phyloP scores from a whole-genome alignment of 164 flowering plant species.

The Buxus sempervirens region DNA sequence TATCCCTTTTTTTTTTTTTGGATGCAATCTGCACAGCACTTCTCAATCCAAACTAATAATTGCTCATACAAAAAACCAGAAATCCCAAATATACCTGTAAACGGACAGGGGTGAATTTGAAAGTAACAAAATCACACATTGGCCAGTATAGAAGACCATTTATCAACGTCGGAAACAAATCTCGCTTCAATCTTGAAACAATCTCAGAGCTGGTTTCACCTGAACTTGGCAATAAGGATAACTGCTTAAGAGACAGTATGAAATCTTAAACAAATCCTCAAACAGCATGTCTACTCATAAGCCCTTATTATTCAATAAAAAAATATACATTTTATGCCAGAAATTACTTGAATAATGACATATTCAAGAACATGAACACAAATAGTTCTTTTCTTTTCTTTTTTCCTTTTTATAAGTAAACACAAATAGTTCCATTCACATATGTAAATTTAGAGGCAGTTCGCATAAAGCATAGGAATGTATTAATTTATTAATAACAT shows the following conservation, averaged over 20 bases:
- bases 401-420: no score
- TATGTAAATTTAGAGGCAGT: no score
- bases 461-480: no score
- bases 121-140: slow-evolving; percentile 74
- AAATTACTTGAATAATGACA: no score
- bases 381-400: no score
- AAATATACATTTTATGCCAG: no score
- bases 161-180: slow-evolving; percentile 65
- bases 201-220: slow-evolving; percentile 67
- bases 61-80: not conserved
- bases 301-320: not conserved
- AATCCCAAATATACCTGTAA: slow-evolving; percentile 51
- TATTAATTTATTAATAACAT: no score
- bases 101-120: slow-evolving; percentile 72
- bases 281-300: not conserved
- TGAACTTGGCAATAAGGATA: slow-evolving; percentile 12
- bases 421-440: no score
- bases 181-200: slow-evolving; percentile 73
- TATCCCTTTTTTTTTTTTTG: no score
- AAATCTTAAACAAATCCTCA: not conserved
- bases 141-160: slow-evolving; percentile 81
- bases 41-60: not conserved
- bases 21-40: no score
- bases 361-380: no score
- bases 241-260: not conserved